Evolutionary conservation across 805 yeast species (phyloP), one percentile per base, ranked within the genome.

Genomic region (Pichia deserticola): DNA sequence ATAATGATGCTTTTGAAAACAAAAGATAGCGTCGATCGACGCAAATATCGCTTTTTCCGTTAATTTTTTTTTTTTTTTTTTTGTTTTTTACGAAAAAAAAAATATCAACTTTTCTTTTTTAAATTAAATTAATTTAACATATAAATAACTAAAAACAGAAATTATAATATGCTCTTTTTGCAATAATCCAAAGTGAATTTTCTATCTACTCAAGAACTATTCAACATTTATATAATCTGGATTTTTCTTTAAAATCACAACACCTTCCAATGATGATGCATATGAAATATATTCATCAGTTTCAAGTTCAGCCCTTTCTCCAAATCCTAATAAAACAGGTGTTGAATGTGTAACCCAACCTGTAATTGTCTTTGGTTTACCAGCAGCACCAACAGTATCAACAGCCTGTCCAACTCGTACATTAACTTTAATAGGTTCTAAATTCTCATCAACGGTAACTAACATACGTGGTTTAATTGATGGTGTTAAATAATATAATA

Each of bases 341-440:
- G 99, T 93, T 5, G 93, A 86, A 63, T 93, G 99, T 1, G 99
- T 93, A 25, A 93, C 98, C 99, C 99, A 93, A 36, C 99, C 99
- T 5, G 99, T 93, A 44, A 93, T 93, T 11, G 97, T 90, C 75
- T 93, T 93, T 44, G 99, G 99, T 60, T 88, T 89, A 72, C 99
- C 99, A 0, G 98, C 99, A 68, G 92, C 98, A 35, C 99, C 99
- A 54, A 93, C 98, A 38, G 90, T 89, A 65, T 93, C 99, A 32
- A 93, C 98, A 7, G 99, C 98, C 71, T 92, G 97, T 54, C 99
- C 99, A 33, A 93, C 98, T 64, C 99, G 80, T 9, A 93, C 99
- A 57, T 89, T 92, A 9, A 93, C 98, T 73, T 92, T 92, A 54
- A 93, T 71, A 36, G 97, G 97, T 58, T 89, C 81, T 66, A 92